These are phyloP conservation scores for Psilocybe subaeruginosa DNA, from an alignment of 768 basidiomycete genomes.

Conservation along the genomic window DNA sequence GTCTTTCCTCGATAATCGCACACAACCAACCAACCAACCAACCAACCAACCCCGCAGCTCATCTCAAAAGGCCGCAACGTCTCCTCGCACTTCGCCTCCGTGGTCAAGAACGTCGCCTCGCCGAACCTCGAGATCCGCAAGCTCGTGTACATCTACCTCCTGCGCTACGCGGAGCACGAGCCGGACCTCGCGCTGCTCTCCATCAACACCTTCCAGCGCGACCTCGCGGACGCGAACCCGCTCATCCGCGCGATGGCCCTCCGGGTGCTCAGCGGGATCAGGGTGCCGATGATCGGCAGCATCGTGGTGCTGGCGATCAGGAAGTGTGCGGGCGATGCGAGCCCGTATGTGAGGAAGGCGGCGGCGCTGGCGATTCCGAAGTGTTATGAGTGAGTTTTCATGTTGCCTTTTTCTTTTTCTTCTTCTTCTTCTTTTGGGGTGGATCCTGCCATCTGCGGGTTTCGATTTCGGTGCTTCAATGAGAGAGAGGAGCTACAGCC, in stretches of 20 bases:
- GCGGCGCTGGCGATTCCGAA: slow-evolving; percentile 91
- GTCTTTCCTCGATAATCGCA: background rate
- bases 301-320: slow-evolving; percentile 88
- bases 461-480: background rate
- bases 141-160: slow-evolving; percentile 96
- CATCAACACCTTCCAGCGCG: slow-evolving; percentile 98
- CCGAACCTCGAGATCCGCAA: slow-evolving; percentile 93
- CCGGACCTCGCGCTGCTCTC: slow-evolving; percentile 94
- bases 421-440: background rate
- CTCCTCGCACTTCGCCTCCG: slow-evolving; percentile 92
- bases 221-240: slow-evolving; percentile 89
- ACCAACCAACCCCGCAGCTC: slow-evolving; percentile 51
- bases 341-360: slow-evolving; percentile 93
- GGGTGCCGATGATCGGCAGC: slow-evolving; percentile 85
- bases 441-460: background rate
- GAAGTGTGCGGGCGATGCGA: slow-evolving; percentile 89
- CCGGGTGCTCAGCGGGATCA: slow-evolving; percentile 89
- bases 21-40: background rate
- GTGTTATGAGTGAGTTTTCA: slow-evolving; percentile 59
- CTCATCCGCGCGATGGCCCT: slow-evolving; percentile 97
- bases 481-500: background rate
- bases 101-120: slow-evolving; percentile 96
- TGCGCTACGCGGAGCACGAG: slow-evolving; percentile 91
- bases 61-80: slow-evolving; percentile 93
- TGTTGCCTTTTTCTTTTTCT: background rate